phyloP scores from a whole-genome alignment of 805 yeast species.

The Metschnikowia drakensbergensis region DNA sequence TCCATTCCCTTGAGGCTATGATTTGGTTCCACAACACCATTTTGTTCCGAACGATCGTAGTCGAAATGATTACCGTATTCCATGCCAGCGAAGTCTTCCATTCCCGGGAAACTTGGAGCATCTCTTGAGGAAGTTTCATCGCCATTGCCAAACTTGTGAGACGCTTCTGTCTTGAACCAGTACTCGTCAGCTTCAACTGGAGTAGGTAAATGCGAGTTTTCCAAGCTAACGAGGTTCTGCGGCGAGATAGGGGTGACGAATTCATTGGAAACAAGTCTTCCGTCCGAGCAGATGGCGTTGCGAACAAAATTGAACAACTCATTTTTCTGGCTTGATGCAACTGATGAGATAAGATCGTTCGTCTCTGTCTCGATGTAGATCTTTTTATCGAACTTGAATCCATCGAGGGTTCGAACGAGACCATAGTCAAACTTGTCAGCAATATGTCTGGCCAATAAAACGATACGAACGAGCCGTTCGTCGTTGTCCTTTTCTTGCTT shows the following conservation, averaged over 20 bases:
- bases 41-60: conserved; percentile 8
- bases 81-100: conserved; percentile 25
- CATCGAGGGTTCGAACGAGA: conserved; percentile 42
- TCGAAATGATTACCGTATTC: conserved; percentile 30
- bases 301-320: conserved; percentile 25
- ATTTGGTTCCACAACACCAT: not conserved
- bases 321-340: conserved; percentile 19
- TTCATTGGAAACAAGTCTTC: conserved; percentile 39
- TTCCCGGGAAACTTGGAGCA: conserved; percentile 22
- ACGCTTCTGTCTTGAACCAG: conserved; percentile 20
- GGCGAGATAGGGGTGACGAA: conserved; percentile 35
- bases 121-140: conserved; percentile 21
- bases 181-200: conserved; percentile 26
- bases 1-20: conserved; percentile 6
- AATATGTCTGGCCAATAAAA: conserved; percentile 47
- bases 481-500: conserved; percentile 42
- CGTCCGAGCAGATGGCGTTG: conserved; percentile 38
- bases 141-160: conserved; percentile 16
- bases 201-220: conserved; percentile 7
- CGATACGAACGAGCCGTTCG: conserved; percentile 49
- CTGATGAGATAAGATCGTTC: conserved; percentile 21
- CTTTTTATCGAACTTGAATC: conserved; percentile 41
- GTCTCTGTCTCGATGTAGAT: conserved; percentile 23
- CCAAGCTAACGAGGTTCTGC: conserved; percentile 25
- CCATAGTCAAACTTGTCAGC: conserved; percentile 56